phyloP scores from a whole-genome alignment of 768 basidiomycete species.

The Mycena polygramma region DNA sequence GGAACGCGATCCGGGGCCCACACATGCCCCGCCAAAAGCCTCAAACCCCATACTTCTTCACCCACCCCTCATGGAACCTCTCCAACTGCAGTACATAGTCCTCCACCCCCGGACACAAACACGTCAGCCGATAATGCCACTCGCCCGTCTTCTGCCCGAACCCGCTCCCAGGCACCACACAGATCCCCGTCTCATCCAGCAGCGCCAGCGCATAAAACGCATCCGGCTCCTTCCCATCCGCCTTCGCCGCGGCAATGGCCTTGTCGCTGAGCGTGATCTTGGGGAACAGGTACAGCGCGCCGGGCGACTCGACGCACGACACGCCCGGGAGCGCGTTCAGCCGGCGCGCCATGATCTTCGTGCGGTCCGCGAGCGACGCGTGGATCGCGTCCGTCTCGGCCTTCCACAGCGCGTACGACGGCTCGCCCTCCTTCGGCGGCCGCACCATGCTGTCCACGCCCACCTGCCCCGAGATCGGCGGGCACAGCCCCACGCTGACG shows the following conservation, averaged over 20 bases:
- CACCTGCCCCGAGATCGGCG: conserved; percentile 91
- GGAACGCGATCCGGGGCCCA: no score
- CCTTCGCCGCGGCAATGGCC: conserved; percentile 78
- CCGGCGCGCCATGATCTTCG: conserved; percentile 78
- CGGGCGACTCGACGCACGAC: conserved; percentile 89
- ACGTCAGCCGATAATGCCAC: conserved; percentile 93
- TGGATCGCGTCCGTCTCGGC: conserved; percentile 88
- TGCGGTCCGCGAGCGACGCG: conserved; percentile 77
- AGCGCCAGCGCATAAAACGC: conserved; percentile 89
- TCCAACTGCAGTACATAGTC: conserved; percentile 92
- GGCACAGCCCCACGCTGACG: conserved; percentile 91
- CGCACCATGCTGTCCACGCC: conserved; percentile 96
- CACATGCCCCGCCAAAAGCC: no score
- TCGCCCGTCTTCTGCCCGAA: conserved; percentile 95
- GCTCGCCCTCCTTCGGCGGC: conserved; percentile 82
- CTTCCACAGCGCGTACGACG: conserved; percentile 85
- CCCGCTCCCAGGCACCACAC: conserved; percentile 92
- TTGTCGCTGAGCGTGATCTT: conserved; percentile 56
- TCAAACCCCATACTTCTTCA: conserved; percentile 44
- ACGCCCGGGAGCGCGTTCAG: conserved; percentile 90
- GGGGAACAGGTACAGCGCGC: conserved; percentile 95
- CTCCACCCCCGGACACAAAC: conserved; percentile 94
- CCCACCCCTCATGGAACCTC: conserved; percentile 52
- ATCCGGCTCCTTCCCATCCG: conserved; percentile 88
- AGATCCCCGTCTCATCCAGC: conserved; percentile 92